A percentile compares a stretch with the other conserved stretches of the same genome.
phyloP scores from a whole-genome alignment of 2,329 filamentous ascomycete genomes.

The Fusarium musae region DNA sequence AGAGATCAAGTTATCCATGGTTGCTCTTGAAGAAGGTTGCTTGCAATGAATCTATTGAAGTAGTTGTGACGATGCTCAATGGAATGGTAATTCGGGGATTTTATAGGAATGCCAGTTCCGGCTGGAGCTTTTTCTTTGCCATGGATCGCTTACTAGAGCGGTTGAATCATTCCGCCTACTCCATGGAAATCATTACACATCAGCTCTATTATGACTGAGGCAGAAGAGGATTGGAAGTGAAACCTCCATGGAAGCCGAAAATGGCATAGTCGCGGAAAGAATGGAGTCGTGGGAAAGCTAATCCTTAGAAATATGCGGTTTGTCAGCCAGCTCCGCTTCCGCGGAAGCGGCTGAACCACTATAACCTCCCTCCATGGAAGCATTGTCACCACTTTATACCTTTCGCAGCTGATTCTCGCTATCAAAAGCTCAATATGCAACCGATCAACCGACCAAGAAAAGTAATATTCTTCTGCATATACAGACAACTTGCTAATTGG shows the following conservation, averaged over 20 bases:
- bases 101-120: not conserved
- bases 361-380: not conserved
- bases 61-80: not conserved
- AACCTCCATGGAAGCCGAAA: not conserved
- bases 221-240: fast-evolving
- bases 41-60: fast-evolving
- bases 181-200: not conserved
- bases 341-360: not conserved
- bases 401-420: not conserved
- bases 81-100: not conserved
- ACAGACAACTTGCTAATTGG: not conserved
- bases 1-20: not conserved
- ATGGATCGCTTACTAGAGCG: not conserved
- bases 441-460: not conserved
- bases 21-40: not conserved
- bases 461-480: not conserved
- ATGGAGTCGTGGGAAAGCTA: not conserved
- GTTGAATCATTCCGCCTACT: too few species aligned
- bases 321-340: constrained; percentile 14
- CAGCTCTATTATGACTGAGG: not conserved
- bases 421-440: not conserved
- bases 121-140: not conserved
- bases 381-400: too few species aligned
- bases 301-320: not conserved
- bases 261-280: not conserved